Conservation (phyloP, 116 monocot species). For the Iris pallida region DNA sequence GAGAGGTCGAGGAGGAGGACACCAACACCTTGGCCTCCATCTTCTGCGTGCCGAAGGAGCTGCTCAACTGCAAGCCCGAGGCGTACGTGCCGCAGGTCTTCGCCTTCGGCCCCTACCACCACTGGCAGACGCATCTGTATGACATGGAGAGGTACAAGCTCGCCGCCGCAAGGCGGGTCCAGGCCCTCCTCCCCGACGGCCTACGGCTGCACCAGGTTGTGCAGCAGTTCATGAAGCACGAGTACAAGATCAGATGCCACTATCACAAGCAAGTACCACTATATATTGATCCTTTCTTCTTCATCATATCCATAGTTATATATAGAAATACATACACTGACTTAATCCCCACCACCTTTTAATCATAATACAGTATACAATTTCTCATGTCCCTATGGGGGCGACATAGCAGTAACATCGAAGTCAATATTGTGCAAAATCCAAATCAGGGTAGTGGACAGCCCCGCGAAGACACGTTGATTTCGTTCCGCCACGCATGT, state of each 20-base stretch:
- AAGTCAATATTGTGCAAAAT: no score
- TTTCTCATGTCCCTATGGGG: no score
- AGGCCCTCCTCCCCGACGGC: slow-evolving; percentile 15
- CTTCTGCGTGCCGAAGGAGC: slow-evolving; percentile 36
- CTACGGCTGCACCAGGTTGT: slow-evolving; percentile 15
- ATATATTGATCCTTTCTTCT: no score
- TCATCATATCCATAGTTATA: no score
- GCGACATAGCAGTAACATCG: no score
- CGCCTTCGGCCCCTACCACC: slow-evolving; percentile 61
- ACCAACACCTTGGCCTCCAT: slow-evolving; percentile 24
- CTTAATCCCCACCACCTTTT: no score
- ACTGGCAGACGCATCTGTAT: slow-evolving; percentile 32
- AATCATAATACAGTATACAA: no score
- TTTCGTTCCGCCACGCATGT: no score
- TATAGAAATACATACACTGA: no score
- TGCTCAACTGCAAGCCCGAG: slow-evolving; percentile 25
- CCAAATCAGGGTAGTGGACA: no score
- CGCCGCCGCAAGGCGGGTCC: slow-evolving; percentile 26
- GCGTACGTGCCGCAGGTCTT: slow-evolving; percentile 45
- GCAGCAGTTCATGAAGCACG: slow-evolving; percentile 24
- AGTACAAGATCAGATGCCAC: slow-evolving; percentile 32
- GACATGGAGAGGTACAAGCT: slow-evolving; percentile 68
- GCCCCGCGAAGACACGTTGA: no score
- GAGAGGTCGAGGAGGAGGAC: background rate
- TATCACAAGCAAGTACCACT: slow-evolving; percentile 46